phyloP scores from a whole-genome alignment of 768 basidiomycete species.

The Zangia roseola region DNA sequence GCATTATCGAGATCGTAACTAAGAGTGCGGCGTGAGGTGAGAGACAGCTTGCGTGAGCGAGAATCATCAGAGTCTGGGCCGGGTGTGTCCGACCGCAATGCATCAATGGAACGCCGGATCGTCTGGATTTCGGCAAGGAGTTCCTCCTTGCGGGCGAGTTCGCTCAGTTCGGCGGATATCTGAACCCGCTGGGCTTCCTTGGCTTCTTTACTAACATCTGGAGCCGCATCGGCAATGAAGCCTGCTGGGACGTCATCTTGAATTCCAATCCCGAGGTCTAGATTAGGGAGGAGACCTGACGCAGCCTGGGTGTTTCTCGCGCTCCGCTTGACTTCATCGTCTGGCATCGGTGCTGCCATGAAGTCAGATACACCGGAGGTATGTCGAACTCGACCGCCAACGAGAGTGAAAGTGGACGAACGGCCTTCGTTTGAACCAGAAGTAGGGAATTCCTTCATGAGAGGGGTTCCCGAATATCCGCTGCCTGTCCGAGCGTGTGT shows the following conservation, averaged over 20 bases:
- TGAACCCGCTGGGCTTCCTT: conserved; percentile 34
- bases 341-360: conserved; percentile 56
- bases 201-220: conserved; percentile 28
- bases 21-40: conserved; percentile 65
- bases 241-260: conserved; percentile 71
- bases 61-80: conserved; percentile 47
- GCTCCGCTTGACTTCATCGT: conserved; percentile 59
- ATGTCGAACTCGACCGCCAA: conserved; percentile 54
- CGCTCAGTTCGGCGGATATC: conserved; percentile 44
- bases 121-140: conserved; percentile 76
- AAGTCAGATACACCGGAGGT: conserved; percentile 75
- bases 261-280: conserved; percentile 76
- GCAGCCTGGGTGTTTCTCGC: conserved; percentile 49
- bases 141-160: conserved; percentile 65
- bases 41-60: conserved; percentile 60
- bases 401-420: conserved; percentile 48
- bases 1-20: conserved; percentile 62
- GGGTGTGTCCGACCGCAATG: conserved; percentile 69
- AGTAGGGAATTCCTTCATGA: conserved; percentile 63
- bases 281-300: conserved; percentile 55
- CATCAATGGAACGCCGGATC: conserved; percentile 76
- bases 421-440: conserved; percentile 45
- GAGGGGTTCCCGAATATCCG: conserved; percentile 57
- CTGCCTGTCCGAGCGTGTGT: conserved; percentile 66
- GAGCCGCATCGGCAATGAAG: conserved; percentile 55